These are phyloP conservation scores for Microglena sp. DNA, from an alignment of 139 green algal genomes.

Conservation along the genomic window DNA sequence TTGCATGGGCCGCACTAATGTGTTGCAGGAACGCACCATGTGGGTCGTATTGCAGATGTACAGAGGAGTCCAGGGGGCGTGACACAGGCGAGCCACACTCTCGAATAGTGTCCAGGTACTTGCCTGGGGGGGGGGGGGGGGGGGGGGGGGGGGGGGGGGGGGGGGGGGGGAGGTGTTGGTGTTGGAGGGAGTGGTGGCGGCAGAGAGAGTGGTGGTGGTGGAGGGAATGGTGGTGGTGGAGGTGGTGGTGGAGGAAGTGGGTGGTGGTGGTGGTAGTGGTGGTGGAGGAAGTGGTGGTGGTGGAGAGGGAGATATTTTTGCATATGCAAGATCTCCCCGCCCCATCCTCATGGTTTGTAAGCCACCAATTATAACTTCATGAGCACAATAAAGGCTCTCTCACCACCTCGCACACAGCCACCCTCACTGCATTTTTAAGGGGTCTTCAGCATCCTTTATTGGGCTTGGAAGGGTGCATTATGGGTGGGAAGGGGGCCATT, in stretches of 20 bases:
- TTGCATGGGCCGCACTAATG: background rate
- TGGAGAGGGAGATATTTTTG: too few relatives aligned
- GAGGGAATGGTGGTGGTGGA: background rate
- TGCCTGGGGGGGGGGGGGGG: slow-evolving; percentile 39
- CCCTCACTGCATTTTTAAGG: too few relatives aligned
- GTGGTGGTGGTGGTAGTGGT: background rate
- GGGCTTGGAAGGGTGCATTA: too few relatives aligned
- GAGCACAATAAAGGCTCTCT: too few relatives aligned
- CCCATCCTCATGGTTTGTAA: too few relatives aligned
- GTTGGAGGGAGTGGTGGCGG: background rate
- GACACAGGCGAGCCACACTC: slow-evolving; percentile 51
- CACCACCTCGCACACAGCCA: too few relatives aligned
- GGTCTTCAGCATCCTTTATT: too few relatives aligned
- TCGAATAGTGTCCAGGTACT: slow-evolving; percentile 82
- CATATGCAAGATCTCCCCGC: too few relatives aligned
- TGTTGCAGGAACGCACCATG: background rate
- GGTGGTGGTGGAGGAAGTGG: background rate
- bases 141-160: too few relatives aligned
- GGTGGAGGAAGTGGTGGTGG: too few relatives aligned
- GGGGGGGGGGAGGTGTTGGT: background rate
- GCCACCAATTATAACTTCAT: too few relatives aligned
- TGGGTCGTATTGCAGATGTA: slow-evolving; percentile 11
- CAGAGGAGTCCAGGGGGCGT: slow-evolving; percentile 19
- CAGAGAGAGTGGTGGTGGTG: background rate
- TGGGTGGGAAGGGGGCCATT: too few relatives aligned